Base-by-base conservation (phyloP, 352 stramenopile species). In the Labyrinthula sp. region DNA sequence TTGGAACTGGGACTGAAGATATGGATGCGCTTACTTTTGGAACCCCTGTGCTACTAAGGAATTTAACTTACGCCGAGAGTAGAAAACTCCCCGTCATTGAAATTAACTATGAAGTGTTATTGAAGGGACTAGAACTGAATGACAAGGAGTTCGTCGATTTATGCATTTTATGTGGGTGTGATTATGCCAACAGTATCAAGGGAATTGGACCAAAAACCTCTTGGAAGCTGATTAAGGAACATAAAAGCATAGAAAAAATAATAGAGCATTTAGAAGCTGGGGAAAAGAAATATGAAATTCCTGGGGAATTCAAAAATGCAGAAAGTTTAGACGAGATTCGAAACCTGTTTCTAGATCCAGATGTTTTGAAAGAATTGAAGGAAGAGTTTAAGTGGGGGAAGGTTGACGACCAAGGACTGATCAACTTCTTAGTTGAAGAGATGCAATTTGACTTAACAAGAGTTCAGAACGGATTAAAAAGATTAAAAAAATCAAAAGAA, bases 1-100 rank as follows among this genome's bases (percentile, higher is more conserved):
- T 81, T 57, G 88, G 80, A 2, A 74, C 78, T 0, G 88, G 75
- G 15, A 97, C 88, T 0, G 90, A 99, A 68, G 90, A 99, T 69
- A 97, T 97, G 88, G 90, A 99, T 59, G 82, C 82, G 10, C 66
- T 99, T 47, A 97, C 88, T 20, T 97, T 97, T 61, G 70, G 71
- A 14, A 87, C 88, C n/a, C 87, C 89, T 0, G 71, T 94, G 40
- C 60, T 95, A 25, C 73, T 95, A 20, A 78, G 87, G 23, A 72
- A 75, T 12, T 50, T 92, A 47, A 92, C 77, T 14, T 69, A 88
- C 26, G 71, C 72, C 3, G 72, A 73, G 0, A 58, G 68, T 37
- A 78, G 79, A 58, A 88, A 89, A 37, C 67, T 86, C 30, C 75
- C 79, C 0, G 79, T 91, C 26, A 58, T 88, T 3, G 77, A 91